These are phyloP conservation scores for Xylaria bambusicola DNA, from an alignment of 495 filamentous ascomycete genomes.

Conservation along the genomic window DNA sequence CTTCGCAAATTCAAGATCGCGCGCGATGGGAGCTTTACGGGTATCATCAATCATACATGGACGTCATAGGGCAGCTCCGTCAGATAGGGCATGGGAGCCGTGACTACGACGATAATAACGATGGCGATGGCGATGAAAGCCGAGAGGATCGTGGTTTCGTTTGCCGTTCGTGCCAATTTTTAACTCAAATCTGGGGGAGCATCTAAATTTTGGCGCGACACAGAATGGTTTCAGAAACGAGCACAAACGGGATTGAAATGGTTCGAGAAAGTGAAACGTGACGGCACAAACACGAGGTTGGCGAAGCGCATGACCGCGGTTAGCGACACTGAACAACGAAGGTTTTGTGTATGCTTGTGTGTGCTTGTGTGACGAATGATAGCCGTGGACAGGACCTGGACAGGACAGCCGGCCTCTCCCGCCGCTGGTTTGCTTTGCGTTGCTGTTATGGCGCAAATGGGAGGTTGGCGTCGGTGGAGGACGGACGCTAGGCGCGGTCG, in stretches of 20 bases:
- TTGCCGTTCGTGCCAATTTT: too few species aligned
- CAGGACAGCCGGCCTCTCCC: too few species aligned
- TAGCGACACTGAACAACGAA: neutral
- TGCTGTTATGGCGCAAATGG: constrained; percentile 9
- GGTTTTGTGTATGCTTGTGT: too few species aligned
- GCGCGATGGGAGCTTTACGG: neutral
- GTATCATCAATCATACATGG: too few species aligned
- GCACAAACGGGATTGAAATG: too few species aligned
- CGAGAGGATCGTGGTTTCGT: too few species aligned
- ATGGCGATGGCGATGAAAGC: neutral
- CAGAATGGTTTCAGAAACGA: neutral
- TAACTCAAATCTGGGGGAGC: neutral
- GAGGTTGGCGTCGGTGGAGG: neutral
- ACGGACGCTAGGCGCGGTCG: neutral
- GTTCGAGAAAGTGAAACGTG: neutral
- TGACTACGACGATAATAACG: neutral
- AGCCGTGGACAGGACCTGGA: too few species aligned
- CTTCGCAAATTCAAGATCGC: neutral
- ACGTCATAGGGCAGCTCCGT: too few species aligned
- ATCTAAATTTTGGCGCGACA: neutral
- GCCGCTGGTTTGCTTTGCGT: too few species aligned
- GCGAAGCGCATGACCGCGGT: neutral
- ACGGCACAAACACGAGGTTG: neutral
- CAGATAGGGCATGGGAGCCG: too few species aligned
- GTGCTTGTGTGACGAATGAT: too few species aligned